A percentile compares a stretch with the other conserved stretches of the same genome.
These are phyloP conservation scores for Exophiala lecanii-corni DNA, from an alignment of 2,329 filamentous ascomycete genomes.

Conservation along the genomic window DNA sequence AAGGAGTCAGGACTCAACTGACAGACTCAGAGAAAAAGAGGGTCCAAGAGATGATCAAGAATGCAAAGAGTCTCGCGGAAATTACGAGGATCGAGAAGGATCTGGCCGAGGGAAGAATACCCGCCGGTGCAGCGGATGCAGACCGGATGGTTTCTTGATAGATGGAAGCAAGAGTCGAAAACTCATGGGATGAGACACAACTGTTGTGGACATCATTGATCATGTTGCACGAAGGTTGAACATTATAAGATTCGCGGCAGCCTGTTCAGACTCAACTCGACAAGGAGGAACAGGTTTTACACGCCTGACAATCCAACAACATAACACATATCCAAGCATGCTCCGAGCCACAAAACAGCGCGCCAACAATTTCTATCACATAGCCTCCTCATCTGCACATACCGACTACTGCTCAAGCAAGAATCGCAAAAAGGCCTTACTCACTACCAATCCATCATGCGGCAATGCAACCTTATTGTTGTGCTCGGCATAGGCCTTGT, in stretches of 20 bases:
- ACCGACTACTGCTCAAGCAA: conserved; percentile 56
- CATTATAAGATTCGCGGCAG: no score
- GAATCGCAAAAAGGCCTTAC: conserved; percentile 71
- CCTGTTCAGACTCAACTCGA: no score
- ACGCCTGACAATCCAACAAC: no score
- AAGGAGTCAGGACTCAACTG: conserved; percentile 73
- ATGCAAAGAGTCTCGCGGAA: conserved; percentile 83
- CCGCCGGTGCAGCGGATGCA: conserved; percentile 52
- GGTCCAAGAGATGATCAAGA: conserved; percentile 80
- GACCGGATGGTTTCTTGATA: conserved; percentile 30
- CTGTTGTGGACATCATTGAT: no score
- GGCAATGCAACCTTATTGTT: conserved; percentile 59
- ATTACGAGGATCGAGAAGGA: conserved; percentile 88
- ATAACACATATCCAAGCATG: no score
- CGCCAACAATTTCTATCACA: no score
- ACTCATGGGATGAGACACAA: no score
- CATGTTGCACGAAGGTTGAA: no score
- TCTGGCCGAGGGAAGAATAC: conserved; percentile 81
- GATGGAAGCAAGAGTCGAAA: no score
- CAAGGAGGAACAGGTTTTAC: no score
- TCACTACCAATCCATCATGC: conserved; percentile 77
- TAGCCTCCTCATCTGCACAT: no score
- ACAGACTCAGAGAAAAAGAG: conserved; percentile 84
- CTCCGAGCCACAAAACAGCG: no score
- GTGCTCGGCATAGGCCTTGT: conserved; percentile 64